Conservation (phyloP, 2,329 filamentous ascomycete genomes). For the Albophoma yamanashiensis region DNA sequence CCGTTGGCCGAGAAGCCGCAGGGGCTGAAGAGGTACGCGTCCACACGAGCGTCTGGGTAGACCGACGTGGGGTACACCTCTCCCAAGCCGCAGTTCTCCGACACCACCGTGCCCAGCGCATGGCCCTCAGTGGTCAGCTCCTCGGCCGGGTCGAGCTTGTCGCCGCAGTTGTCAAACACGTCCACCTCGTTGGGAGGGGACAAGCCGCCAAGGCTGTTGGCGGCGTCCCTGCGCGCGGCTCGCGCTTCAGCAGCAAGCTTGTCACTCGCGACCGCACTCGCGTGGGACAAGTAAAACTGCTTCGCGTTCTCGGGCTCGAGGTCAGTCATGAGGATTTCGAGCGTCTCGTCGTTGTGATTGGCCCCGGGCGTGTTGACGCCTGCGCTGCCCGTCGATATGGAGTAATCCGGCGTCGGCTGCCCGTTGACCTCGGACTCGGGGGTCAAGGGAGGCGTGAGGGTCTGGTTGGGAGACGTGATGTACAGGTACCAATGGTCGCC, state of each 20-base stretch:
- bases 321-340: constrained; percentile 65
- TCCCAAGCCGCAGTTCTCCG: constrained; percentile 78
- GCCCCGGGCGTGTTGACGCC: constrained; percentile 29
- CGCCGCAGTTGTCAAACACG: constrained; percentile 63
- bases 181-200: constrained; percentile 54
- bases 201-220: constrained; percentile 49
- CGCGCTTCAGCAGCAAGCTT: constrained; percentile 60
- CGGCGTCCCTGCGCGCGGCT: constrained; percentile 49
- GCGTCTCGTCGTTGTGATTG: constrained; percentile 59
- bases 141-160: constrained; percentile 49
- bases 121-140: constrained; percentile 88
- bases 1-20: constrained; percentile 97
- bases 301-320: constrained; percentile 58
- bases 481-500: constrained; percentile 99
- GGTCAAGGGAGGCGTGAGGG: constrained; percentile 72
- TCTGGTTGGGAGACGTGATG: constrained; percentile 75
- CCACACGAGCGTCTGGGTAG: constrained; percentile 88
- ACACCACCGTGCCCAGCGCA: constrained; percentile 83
- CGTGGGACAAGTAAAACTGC: constrained; percentile 59
- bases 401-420: constrained; percentile 30
- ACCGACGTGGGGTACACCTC: constrained; percentile 77
- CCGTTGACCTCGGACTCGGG: constrained; percentile 42
- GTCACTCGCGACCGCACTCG: constrained; percentile 82
- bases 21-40: constrained; percentile 92
- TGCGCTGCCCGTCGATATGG: constrained; percentile 39